Base-by-base conservation (phyloP, 1,139 yeast genomes). In the Pichia terricola region DNA sequence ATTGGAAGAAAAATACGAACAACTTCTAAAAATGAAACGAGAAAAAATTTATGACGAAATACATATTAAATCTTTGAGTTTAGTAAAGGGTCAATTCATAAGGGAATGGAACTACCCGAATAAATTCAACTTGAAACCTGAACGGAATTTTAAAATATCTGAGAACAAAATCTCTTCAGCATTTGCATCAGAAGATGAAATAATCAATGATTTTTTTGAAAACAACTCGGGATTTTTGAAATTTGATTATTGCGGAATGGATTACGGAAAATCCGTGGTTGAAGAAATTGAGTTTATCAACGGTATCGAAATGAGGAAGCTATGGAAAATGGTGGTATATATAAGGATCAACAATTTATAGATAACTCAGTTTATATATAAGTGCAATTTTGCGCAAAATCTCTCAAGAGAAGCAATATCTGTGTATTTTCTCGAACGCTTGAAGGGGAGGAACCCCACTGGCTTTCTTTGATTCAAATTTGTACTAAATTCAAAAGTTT, bases 211-310 rank as follows among this genome's bases (percentile, higher is more conserved):
- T 35, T 45, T 44, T 40, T 7, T 32, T 2, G 9, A 11, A 10
- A 33, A 36, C 3, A 35, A 40, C 16, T 45, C 39, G 27, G 46
- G 48, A 4, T 35, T 41, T 26, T 44, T 47, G 27, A 40, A 41
- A 11, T 6, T 28, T n/a, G 43, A 41, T 30, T 31, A 11, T 10
- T 9, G 10, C 2, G 32, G 22, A 6, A 47, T 41, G 16, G 27
- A 34, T 11, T 10, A 7, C 6, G 30, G 9, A 25, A 27, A 26
- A 10, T 30, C 28, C 8, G n/a, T 35, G 4, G 33, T 38, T 22
- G 46, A 30, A 25, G 39, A 28, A 4, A 28, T 40, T 4, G 26
- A 26, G 4, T 31, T 42, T 35, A 34, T 45, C 9, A 41, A 38
- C 37, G 42, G 41, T 6, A 16, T 9, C 16, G 39, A 40, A 25